Percentiles rank a stretch among this genome's conserved stretches.
Conservation (phyloP, 805 yeast genomes). For the Metschnikowia reukaufii region DNA sequence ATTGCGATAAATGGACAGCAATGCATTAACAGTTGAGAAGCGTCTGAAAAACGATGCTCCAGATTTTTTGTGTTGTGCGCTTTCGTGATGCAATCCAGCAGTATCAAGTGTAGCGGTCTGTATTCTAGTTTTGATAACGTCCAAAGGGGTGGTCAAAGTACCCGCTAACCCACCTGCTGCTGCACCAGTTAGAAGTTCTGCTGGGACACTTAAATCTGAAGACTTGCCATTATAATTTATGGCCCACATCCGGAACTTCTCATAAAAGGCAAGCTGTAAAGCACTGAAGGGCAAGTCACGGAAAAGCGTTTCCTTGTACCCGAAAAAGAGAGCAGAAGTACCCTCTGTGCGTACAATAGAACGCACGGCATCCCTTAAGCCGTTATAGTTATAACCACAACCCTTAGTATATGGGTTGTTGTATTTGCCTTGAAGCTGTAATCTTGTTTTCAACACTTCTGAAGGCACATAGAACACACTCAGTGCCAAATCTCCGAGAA, state of each 20-base stretch:
- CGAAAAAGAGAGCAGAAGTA: slow-evolving; percentile 70
- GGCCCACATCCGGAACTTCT: slow-evolving; percentile 68
- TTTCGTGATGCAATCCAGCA: slow-evolving; percentile 13
- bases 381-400: slow-evolving; percentile 84
- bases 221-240: slow-evolving; percentile 33
- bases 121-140: slow-evolving; percentile 87
- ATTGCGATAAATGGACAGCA: slow-evolving; percentile 49
- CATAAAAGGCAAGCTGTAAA: slow-evolving; percentile 93
- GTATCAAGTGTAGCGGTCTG: slow-evolving; percentile 71
- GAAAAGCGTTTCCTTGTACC: slow-evolving; percentile 89
- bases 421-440: slow-evolving; percentile 87
- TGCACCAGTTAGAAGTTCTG: slow-evolving; percentile 87
- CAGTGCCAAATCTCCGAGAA: slow-evolving; percentile 90
- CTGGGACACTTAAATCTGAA: slow-evolving; percentile 51
- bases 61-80: background rate
- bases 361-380: slow-evolving; percentile 66
- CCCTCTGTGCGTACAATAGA: slow-evolving; percentile 75
- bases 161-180: slow-evolving; percentile 96
- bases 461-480: slow-evolving; percentile 91
- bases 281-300: slow-evolving; percentile 97
- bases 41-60: slow-evolving; percentile 15
- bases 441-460: slow-evolving; percentile 88
- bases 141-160: slow-evolving; percentile 82
- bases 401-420: slow-evolving; percentile 70
- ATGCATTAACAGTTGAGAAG: slow-evolving; percentile 33